Conservation (phyloP, 495 filamentous ascomycete genomes). For the Penicillium egyptiacum region DNA sequence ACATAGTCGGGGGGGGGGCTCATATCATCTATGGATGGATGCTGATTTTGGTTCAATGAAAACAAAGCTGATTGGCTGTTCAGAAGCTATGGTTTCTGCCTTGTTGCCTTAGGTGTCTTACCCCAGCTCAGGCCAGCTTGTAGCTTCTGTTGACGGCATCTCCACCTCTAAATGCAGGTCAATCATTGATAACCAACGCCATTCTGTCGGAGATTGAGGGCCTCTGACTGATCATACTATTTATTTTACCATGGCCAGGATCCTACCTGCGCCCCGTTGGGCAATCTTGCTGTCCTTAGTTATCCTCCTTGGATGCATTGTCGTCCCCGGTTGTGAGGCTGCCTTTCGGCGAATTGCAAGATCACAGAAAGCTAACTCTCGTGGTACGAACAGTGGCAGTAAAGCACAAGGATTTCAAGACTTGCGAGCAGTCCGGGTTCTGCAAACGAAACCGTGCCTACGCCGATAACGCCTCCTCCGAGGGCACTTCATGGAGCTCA, state of each 20-base stretch:
- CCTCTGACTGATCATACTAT: slow-evolving; percentile 35
- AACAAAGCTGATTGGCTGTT: slow-evolving; percentile 16
- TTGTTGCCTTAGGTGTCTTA: slow-evolving; percentile 32
- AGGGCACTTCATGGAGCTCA: slow-evolving; percentile 68
- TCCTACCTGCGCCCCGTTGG: slow-evolving; percentile 57
- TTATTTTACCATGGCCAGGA: slow-evolving; percentile 38
- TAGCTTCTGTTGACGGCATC: slow-evolving; percentile 33
- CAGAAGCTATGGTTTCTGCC: slow-evolving; percentile 7
- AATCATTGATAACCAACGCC: slow-evolving; percentile 20
- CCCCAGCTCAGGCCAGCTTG: slow-evolving; percentile 45
- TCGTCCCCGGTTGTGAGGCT: slow-evolving; percentile 41
- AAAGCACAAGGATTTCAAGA: slow-evolving; percentile 96
- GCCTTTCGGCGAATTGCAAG: neutral
- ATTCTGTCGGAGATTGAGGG: slow-evolving; percentile 37
- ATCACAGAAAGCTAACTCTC: neutral
- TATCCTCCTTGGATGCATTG: slow-evolving; percentile 41
- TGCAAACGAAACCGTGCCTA: slow-evolving; percentile 90
- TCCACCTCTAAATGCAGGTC: slow-evolving; percentile 40
- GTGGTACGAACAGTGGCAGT: slow-evolving; percentile 60
- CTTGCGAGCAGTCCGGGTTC: slow-evolving; percentile 90
- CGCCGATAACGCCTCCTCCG: slow-evolving; percentile 69
- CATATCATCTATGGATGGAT: no score
- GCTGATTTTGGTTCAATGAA: neutral
- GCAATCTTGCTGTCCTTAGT: slow-evolving; percentile 47
- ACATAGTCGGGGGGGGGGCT: no score